Base-by-base conservation (phyloP, 1,284 basidiomycete species). In the Trichosporon ovoides region DNA sequence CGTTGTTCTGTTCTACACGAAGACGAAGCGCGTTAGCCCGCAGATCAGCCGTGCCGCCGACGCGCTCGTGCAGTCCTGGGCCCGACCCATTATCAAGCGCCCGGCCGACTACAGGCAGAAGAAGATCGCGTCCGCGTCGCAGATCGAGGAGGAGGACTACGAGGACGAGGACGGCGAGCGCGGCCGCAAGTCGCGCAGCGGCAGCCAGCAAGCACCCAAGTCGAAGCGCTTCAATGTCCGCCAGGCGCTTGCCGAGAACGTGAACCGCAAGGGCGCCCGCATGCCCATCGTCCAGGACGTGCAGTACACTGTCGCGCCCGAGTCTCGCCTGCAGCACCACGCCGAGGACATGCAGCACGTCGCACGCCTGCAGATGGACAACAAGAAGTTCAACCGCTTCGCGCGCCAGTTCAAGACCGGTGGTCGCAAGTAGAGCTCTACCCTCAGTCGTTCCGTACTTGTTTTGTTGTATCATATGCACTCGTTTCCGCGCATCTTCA, bases 1-100 rank as follows among this genome's bases (percentile, higher is more conserved):
- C 59, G 84, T 98, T 63, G 83, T 98, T 18, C 81, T 97, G 18
- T 98, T 98, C 78, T 98, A 98, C 82, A 95, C 91, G 31, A 91
- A 94, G 73, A 76, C 77, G 36, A 89, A 87, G 73, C 87, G 91
- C 52, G 93, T 95, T 46, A 88, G 88, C 9, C 83, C 88, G 0
- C 83, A 86, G 53, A 88, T 98, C 60, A 80, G 81, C 37, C 86
- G 91, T 53, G 84, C 85, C 54, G 95, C 96, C 12, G 85, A 89
- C 66, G 84, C 88, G 49, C 87, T 98, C 51, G 86, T 98, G 51
- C 88, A 87, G 57, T 78, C 81, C 18, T 96, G 91, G 92, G 91
- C 90, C 22, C 83, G 93, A 16, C 93, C 93, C 0, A 95, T 96
- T 77, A 87, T 96, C 78, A 91, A 93, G 71, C 86, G 91, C 40